Conservation (phyloP, 768 basidiomycete genomes). For the Saitozyma podzolica region DNA sequence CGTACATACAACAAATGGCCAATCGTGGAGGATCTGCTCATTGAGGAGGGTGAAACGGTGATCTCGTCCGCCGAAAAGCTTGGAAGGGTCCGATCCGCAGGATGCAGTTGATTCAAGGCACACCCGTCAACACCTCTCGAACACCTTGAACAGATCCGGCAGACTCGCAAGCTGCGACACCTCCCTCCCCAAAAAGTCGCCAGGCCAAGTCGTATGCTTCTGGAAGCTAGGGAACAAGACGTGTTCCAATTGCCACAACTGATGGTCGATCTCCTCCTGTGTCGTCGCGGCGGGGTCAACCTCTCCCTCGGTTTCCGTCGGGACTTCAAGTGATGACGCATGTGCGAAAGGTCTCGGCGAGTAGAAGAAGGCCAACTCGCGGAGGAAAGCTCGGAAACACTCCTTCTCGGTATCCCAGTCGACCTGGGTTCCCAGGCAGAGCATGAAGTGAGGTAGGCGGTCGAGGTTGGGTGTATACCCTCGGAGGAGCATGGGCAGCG, state of each 20-base stretch:
- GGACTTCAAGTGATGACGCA: background rate
- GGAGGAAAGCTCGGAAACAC: constrained; percentile 82
- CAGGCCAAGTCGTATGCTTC: constrained; percentile 68
- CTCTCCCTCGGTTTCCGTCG: background rate
- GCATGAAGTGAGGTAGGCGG: constrained; percentile 81
- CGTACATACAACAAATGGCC: too few relatives aligned
- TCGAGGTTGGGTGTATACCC: constrained; percentile 90
- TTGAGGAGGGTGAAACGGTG: too few relatives aligned
- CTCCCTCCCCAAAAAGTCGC: constrained; percentile 67
- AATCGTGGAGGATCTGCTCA: too few relatives aligned
- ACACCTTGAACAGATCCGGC: constrained; percentile 89
- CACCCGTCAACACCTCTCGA: constrained; percentile 74
- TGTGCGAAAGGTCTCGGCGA: constrained; percentile 61
- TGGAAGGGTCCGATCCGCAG: too few relatives aligned
- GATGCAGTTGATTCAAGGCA: too few relatives aligned
- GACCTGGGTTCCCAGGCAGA: constrained; percentile 82
- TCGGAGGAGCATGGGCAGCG: constrained; percentile 75
- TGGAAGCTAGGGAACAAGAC: constrained; percentile 83
- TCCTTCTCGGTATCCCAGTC: constrained; percentile 80
- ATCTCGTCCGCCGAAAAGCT: too few relatives aligned
- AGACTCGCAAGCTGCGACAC: constrained; percentile 85
- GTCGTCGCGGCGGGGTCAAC: constrained; percentile 14
- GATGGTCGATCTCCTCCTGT: constrained; percentile 49
- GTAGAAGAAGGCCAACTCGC: constrained; percentile 90
- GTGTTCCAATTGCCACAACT: constrained; percentile 87